phyloP scores from a whole-genome alignment of 306 rosid species.

The Oxytropis ochrocephala region DNA sequence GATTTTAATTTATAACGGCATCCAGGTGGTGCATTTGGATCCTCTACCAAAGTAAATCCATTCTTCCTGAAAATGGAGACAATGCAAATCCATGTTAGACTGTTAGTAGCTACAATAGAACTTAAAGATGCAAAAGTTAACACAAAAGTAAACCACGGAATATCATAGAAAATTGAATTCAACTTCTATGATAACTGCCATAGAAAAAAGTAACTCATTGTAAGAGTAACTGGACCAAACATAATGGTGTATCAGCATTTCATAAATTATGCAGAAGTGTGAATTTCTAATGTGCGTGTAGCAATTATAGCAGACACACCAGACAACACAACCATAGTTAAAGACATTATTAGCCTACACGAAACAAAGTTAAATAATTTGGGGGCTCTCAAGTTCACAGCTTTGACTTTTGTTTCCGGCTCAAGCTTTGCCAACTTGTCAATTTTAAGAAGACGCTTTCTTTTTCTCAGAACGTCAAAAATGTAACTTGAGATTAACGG shows the following conservation, averaged over 20 bases:
- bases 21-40: constrained; percentile 73
- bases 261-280: neutral
- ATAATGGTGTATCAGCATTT: neutral
- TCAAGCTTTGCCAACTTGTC: neutral
- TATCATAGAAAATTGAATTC: constrained; percentile 8
- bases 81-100: constrained; percentile 9
- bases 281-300: neutral
- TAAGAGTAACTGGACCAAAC: constrained; percentile 9
- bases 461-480: neutral
- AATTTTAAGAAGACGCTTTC: neutral
- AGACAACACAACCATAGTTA: neutral
- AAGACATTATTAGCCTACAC: constrained; percentile 2
- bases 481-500: neutral
- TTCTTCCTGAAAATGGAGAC: constrained; percentile 65
- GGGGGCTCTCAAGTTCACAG: neutral
- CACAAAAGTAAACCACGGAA: neutral
- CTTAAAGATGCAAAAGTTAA: neutral
- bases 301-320: neutral
- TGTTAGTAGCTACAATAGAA: neutral
- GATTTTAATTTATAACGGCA: constrained; percentile 67
- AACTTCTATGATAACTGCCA: constrained; percentile 1
- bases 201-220: neutral
- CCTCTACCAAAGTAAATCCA: constrained; percentile 87
- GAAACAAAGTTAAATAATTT: constrained; percentile 8
- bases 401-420: neutral